Evolutionary conservation across 2,329 filamentous ascomycete species (phyloP), one percentile per base, ranked within the genome.

Genomic region (Colletotrichum sp.): DNA sequence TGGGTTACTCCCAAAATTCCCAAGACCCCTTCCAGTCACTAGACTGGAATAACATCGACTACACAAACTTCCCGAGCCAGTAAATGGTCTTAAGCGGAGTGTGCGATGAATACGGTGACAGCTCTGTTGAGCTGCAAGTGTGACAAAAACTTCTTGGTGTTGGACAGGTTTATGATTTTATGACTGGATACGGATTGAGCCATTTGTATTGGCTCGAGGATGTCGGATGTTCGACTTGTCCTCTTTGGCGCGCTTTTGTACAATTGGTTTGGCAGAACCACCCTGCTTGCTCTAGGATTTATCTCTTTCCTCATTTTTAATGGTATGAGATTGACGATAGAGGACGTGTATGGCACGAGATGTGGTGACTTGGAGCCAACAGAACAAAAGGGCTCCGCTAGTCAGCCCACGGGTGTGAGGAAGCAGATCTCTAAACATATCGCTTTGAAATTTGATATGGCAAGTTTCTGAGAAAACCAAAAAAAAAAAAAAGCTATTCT

Each of bases 1-100:
- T 88, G 52, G 88, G 89, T 28, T 91, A 88, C 79, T 89, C 87
- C 4, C 90, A 92, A 78, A 87, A 87, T 5, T 89, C 90, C 43
- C 88, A 89, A 69, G 89, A 91, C 60, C 83, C 90, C 24, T 87
- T 89, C 74, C 81, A 83, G n/a, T 55, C 65, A 13, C 78, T 88
- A 72, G 86, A 89, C 65, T 88, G 87, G 85, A 79, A 79, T n/a
- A 81, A 78, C 68, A 75, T 84, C 76, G 82, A 84, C 65, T 84
- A 83, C 77, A 79, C 79, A 59, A 77, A 78, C 59, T 84, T 84
- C 55, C 80, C 59, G 14, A 55, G 79, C 36, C 81, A 85, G 64
- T 85, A 83, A 78, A 67, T 13, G 10, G 21, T 14, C 9, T 14
- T 72, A 9, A 75, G 32, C 43, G 21, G 43, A 28, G 39, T 39